phyloP scores from a whole-genome alignment of 2,329 filamentous ascomycete genomes.

The Paraconiothyrium sp. region DNA sequence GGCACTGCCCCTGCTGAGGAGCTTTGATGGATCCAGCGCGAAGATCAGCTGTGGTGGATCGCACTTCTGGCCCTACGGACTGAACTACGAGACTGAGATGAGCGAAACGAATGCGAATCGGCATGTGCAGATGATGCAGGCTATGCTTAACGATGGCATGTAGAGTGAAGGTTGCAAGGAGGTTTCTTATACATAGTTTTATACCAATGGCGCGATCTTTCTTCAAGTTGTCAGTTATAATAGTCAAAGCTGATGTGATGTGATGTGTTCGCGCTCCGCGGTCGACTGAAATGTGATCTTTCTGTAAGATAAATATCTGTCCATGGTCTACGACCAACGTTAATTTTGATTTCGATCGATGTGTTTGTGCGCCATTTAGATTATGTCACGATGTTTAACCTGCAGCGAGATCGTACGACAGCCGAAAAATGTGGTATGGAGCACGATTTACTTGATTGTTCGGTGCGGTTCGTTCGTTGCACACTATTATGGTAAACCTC shows the following conservation, averaged over 20 bases:
- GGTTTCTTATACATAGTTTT: not conserved
- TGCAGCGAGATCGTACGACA: too few relatives aligned
- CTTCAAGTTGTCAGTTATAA: not conserved
- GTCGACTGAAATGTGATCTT: too few relatives aligned
- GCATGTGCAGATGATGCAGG: conserved; percentile 45
- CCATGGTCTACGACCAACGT: too few relatives aligned
- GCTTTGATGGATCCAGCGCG: conserved; percentile 40
- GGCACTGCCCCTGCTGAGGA: conserved; percentile 41
- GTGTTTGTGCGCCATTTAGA: too few relatives aligned
- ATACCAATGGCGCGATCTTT: not conserved
- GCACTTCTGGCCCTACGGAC: conserved; percentile 48
- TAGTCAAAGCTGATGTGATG: not conserved
- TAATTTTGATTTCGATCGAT: too few relatives aligned
- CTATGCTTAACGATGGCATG: conserved; percentile 47
- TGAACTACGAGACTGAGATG: conserved; percentile 49
- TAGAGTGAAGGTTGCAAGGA: conserved; percentile 6
- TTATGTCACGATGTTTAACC: too few relatives aligned
- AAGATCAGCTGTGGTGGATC: conserved; percentile 45
- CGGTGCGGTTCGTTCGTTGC: too few relatives aligned
- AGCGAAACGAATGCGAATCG: conserved; percentile 47
- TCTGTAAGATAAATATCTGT: too few relatives aligned
- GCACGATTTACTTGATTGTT: too few relatives aligned
- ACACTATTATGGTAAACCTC: too few relatives aligned
- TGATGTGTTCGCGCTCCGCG: too few relatives aligned
- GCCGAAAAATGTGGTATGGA: too few relatives aligned